Evolutionary conservation across 2,329 filamentous ascomycete species (phyloP), one percentile per base, ranked within the genome.

Genomic region (Parasarocladium wereldwijsianum): DNA sequence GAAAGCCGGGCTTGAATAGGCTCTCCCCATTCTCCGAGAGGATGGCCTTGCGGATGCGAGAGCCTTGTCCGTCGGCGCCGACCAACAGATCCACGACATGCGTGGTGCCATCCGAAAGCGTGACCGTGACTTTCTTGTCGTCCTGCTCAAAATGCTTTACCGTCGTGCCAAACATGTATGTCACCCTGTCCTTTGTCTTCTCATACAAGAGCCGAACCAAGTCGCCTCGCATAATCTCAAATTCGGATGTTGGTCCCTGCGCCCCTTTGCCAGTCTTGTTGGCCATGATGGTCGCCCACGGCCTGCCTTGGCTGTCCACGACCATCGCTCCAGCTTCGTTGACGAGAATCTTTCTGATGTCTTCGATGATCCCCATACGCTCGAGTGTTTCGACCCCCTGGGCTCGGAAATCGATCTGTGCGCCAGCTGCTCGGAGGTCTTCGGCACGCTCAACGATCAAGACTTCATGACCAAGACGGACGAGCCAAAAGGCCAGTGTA

Each of bases 141-240:
- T 46, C 41, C 32, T 57, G 51, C 7, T 41, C 22, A 9, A 55
- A 32, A 4, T 34, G 33, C 4, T 43, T 40, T 14, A 56, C 36
- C 1, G 46, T 44, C 11, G 45, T 45, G 8, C 41, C 45, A 29
- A 53, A 54, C 1, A 40, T 8, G 23, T 48, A 48, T 13, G 37
- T 42, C 5, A 39, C 41, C 2, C 30, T n/a, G 9, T 36, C 38
- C 11, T 45, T 39, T 12, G 48, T 53, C 9, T 40, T 47, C 1
- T 64, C 52, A 40, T 63, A 63, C 3, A 73, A 40, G 2, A 72
- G 48, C 3, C 51, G 43, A 0, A 59, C 54, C n/a, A 74, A 41
- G 32, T 71, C 64, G 2, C 63, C 64, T 3, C 68, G 52, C 55
- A 73, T 63, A 29, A 74, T 64, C 46, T 74, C 69, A 36, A 55